Evolutionary conservation across 192 early-diverging fungal genomes (phyloP), one percentile per base, ranked within the genome.

Genomic region (Thamnidium elegans): DNA sequence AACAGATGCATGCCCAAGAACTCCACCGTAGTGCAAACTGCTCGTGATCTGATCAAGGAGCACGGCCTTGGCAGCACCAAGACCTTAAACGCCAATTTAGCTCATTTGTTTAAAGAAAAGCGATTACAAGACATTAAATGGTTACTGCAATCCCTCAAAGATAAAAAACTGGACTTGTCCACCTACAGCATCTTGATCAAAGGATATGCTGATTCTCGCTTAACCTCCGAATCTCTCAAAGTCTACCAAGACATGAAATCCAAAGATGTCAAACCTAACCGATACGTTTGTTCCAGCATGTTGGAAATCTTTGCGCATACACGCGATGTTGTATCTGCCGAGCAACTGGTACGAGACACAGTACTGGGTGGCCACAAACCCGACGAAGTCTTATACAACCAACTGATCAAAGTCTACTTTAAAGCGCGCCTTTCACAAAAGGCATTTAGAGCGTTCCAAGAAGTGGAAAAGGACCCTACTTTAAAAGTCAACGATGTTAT

Each of bases 351-450:
- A 3, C 17, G 42, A 8, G 60, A 70, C 7, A 67, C 26, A 8
- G 20, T 75, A 0, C 10, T 26, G 44, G 47, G 54, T 7, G 70
- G 70, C 1, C 63, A 66, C n/a, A 26, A 43, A 7, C 43, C 66
- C 15, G 61, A 75, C 11, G 60, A 55, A 13, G 1, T 23, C 1
- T 42, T 67, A n/a, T 75, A 70, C 20, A 70, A 62, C 42, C 64
- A 66, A 21, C 46, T 75, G 8, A 69, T 75, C 63, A 75, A 69
- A 15, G 63, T 69, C 0, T 75, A 70, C 20, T 69, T 75, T 14
- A 61, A 66, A 31, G 47, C 47, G 7, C 20, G 63, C 1, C n/a
- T 44, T 11, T 34, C 56, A 15, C 31, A 45, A 11, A 63, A 56
- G 14, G 73, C 73, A 11, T 48, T 75, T 0, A 42, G 50, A n/a